Evolutionary conservation across 2,329 filamentous ascomycete species (phyloP).

Genomic region (Beauveria sp.): DNA sequence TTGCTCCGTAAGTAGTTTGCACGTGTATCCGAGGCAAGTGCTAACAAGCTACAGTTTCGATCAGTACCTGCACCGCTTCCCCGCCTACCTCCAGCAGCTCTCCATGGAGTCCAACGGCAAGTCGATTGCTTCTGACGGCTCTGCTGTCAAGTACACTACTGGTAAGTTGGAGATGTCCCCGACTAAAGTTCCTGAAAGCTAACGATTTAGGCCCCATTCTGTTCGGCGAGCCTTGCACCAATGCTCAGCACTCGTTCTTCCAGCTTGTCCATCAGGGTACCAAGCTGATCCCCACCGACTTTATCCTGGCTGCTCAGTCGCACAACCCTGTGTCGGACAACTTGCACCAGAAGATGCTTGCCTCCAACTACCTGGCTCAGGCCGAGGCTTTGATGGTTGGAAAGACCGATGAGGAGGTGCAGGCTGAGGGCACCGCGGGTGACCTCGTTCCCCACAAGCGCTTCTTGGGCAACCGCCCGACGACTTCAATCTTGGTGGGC

Average conservation of each 20-base stretch:
- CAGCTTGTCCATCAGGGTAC: conserved; percentile 98
- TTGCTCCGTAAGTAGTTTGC: conserved; percentile 66
- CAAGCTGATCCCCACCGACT: conserved; percentile 96
- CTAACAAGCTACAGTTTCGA: conserved; percentile 59
- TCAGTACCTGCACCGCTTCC: conserved; percentile 98
- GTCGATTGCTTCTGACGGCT: conserved; percentile 81
- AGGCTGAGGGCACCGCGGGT: conserved; percentile 64
- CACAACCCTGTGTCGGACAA: conserved; percentile 93
- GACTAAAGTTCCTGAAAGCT: conserved; percentile 9
- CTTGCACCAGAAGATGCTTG: conserved; percentile 93
- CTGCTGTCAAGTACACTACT: conserved; percentile 94
- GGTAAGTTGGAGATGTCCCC: conserved; percentile 30
- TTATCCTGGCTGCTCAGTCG: conserved; percentile 91
- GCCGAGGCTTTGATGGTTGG: conserved; percentile 86
- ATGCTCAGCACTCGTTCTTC: conserved; percentile 99
- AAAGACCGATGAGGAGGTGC: conserved; percentile 74
- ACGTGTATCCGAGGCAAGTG: neutral
- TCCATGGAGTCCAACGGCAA: conserved; percentile 99
- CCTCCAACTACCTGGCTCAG: conserved; percentile 86
- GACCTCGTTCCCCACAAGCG: conserved; percentile 95
- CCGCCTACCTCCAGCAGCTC: conserved; percentile 95
- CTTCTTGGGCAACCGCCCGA: conserved; percentile 95
- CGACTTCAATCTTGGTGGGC: conserved; percentile 83
- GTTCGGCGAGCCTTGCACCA: conserved; percentile 97
- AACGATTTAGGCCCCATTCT: conserved; percentile 61